phyloP scores from a whole-genome alignment of 2,329 filamentous ascomycete genomes.

The Neonectria neomacrospora region DNA sequence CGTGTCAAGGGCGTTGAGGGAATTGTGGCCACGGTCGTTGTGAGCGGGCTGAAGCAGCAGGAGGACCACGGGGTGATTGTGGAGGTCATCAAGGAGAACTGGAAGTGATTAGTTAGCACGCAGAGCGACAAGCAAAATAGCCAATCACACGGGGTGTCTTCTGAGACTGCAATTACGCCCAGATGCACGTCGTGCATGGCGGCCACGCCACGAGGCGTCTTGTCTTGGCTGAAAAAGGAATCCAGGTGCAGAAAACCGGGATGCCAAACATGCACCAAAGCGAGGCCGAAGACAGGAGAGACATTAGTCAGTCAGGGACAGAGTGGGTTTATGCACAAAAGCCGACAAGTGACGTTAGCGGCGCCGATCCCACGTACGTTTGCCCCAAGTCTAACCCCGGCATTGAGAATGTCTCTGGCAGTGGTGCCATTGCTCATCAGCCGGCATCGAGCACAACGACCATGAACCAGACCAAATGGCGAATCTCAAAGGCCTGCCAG shows the following conservation, averaged over 20 bases:
- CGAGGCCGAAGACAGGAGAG: background rate
- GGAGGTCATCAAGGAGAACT: constrained; percentile 70
- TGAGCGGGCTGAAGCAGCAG: constrained; percentile 80
- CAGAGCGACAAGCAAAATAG: background rate
- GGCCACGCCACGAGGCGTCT: background rate
- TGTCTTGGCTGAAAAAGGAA: background rate
- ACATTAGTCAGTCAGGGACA: background rate
- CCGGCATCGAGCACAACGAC: constrained; percentile 20
- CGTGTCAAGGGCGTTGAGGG: constrained; percentile 79
- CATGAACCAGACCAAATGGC: constrained; percentile 46
- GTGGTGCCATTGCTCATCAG: constrained; percentile 32
- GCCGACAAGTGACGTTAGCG: constrained; percentile 4
- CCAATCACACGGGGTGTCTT: background rate
- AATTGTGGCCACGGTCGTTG: constrained; percentile 78
- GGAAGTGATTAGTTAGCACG: constrained; percentile 43
- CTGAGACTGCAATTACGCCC: background rate
- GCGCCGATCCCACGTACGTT: constrained; percentile 6
- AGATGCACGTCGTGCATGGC: background rate
- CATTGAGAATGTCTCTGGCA: constrained; percentile 11
- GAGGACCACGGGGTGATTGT: constrained; percentile 82
- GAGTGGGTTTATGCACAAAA: constrained; percentile 12
- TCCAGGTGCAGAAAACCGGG: background rate
- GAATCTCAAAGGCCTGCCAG: constrained; percentile 50
- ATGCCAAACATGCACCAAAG: constrained; percentile 7
- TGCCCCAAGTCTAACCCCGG: constrained; percentile 5